Percentiles rank a stretch among this genome's conserved stretches.
Evolutionary conservation across 306 rosid genomes (phyloP).

Genomic region (Macrotyloma uniflorum): DNA sequence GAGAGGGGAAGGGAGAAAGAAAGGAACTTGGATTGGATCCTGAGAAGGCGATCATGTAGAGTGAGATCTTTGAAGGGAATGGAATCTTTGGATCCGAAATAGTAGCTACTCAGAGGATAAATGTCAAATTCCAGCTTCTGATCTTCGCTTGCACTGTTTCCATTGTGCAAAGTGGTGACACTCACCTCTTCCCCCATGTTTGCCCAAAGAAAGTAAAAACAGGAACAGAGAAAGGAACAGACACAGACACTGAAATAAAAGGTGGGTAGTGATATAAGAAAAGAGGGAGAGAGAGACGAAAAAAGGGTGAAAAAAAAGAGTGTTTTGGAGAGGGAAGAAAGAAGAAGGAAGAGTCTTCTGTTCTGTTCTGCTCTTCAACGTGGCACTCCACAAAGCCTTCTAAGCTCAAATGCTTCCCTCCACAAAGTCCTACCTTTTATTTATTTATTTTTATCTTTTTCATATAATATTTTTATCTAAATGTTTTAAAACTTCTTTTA

Average conservation of each 20-base stretch:
- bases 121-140: conserved; percentile 49
- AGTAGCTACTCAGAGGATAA: conserved; percentile 74
- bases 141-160: background rate
- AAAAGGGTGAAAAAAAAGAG: no score
- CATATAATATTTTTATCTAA: no score
- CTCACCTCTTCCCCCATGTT: conserved; percentile 6
- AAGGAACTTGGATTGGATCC: conserved; percentile 66
- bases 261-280: no score
- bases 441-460: no score
- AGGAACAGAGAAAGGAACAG: background rate
- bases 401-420: no score
- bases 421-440: no score
- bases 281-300: background rate
- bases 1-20: background rate
- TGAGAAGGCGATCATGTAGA: conserved; percentile 53
- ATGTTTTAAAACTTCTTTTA: no score
- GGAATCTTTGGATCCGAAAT: conserved; percentile 71
- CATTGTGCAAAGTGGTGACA: background rate
- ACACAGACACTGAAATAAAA: background rate
- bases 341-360: no score
- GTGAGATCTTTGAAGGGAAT: conserved; percentile 58
- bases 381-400: background rate
- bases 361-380: background rate
- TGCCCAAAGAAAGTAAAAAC: background rate
- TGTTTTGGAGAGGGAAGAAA: no score